Conservation (phyloP, 306 rosid species). For the Aeschynomene evenia region DNA sequence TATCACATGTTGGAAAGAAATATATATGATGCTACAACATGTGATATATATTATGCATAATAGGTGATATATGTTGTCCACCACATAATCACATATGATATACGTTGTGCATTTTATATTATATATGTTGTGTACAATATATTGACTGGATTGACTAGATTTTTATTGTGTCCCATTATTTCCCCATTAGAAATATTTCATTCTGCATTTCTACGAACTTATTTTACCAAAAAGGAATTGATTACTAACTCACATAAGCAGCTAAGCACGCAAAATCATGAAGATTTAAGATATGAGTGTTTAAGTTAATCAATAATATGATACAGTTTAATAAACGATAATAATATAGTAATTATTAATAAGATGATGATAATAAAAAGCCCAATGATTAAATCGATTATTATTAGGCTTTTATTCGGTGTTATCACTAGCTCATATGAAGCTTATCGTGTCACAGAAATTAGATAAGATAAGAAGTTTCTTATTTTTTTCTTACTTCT, state of each 20-base stretch:
- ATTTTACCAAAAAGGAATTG: neutral
- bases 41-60: no score
- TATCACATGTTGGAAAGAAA: no score
- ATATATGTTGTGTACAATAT: no score
- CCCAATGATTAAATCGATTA: neutral
- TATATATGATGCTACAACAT: no score
- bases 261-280: neutral
- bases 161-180: no score
- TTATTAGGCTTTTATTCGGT: neutral
- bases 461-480: conserved; percentile 16
- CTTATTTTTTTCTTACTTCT: conserved; percentile 5
- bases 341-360: neutral
- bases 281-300: neutral
- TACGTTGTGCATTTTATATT: no score
- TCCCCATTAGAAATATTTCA: no score
- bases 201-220: neutral
- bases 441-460: neutral
- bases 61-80: no score
- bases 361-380: neutral
- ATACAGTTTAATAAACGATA: neutral
- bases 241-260: neutral
- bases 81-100: no score
- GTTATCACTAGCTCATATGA: neutral
- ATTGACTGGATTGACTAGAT: no score
- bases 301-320: neutral